Base-by-base conservation (phyloP, 371 early-diverging fungal species). In the Rhizopus stolonifer region DNA sequence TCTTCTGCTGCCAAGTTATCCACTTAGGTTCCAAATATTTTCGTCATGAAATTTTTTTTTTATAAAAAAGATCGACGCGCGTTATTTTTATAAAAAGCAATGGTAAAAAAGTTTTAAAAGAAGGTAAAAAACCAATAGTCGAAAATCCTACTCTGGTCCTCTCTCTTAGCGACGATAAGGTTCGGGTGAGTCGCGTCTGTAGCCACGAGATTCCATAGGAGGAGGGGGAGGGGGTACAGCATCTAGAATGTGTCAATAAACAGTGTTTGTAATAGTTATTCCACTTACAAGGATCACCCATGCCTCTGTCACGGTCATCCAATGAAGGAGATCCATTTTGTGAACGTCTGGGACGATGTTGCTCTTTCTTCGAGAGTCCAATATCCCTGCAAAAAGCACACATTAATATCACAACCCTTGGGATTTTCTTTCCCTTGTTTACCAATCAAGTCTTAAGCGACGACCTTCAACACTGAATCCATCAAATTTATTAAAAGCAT, bases 361-460 rank as follows among this genome's bases (percentile, higher is more conserved):
- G 65, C 38, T 83, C 88, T 58, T 89, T 89, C 70, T 84, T 83
- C 53, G 73, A 71, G 58, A 79, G 70, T 26, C 89, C 89, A 75
- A 87, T 77, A 56, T 89, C 89, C 73, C 72, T 71, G 49, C 33
- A 14, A 31, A 25, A 18, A 10, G 32, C n/a, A 1, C 32, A 3
- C 21, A n/a, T 44, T 15, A 26, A 14, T 5, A 13, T 13, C 17
- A 9, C 40, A 25, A 14, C 10, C n/a, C 24, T 5, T 36, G 4
- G 11, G 7, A 45, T 7, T 23, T 1, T 7, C 14, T 13, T 49
- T 39, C 26, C 17, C 7, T 29, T n/a, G 14, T 36, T 46, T 61
- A 71, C 90, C 91, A 90, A 61, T 90, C 91, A 54, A 90, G 61
- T 62, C 86, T 87, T 58, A 90, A 58, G 33, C 86, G 74, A 53